Evolutionary conservation across 139 green algal species (phyloP), one percentile per base, ranked within the genome.

Genomic region (Nannochloris sp.): DNA sequence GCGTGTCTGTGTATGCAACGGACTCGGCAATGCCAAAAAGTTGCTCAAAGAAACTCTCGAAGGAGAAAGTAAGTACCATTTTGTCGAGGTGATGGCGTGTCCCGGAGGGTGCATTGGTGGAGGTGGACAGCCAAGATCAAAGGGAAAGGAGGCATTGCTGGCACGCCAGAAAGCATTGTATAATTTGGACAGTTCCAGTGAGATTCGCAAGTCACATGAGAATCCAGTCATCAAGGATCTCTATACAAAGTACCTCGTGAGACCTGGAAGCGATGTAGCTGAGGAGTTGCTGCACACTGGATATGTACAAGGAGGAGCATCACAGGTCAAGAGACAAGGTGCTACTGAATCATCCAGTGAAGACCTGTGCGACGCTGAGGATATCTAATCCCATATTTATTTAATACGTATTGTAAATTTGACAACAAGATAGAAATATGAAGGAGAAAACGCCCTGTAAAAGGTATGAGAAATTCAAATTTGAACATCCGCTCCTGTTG

Each of bases 11-110:
- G 80, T 89, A 14, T 81, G 78, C 29, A 89, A 89, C 63, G 81
- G 81, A 45, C 71, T 89, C 23, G 83, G 81, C 62, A 87, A 86
- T 59, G 83, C 83, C 48, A 87, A 87, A 78, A 86, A 85, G 70
- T 57, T 89, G 16, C 72, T 89, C 49, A 78, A 79, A 55, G 33
- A 29, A 12, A 40, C 78, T 16, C 4, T 63, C 43, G 68, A 70
- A 10, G 70, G 71, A 20, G 6, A 36, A 17, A 65, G 65, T 10
- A 33, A 66, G 14, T 72, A 79, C 55, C 76, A 82, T 45, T 87
- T 89, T 48, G 65, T 89, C 5, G 82, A 89, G 72, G 78, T 79
- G 5, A 77, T 80, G 73, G 63, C 70, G 9, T 78, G 73, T 45
- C 56, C 63, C 8, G 69, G 70, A 29, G 70, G 75, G 33, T 89